A percentile compares a stretch with the other conserved stretches of the same genome.
phyloP scores from a whole-genome alignment of 345 rosid species.

The Ceriops zippeliana region DNA sequence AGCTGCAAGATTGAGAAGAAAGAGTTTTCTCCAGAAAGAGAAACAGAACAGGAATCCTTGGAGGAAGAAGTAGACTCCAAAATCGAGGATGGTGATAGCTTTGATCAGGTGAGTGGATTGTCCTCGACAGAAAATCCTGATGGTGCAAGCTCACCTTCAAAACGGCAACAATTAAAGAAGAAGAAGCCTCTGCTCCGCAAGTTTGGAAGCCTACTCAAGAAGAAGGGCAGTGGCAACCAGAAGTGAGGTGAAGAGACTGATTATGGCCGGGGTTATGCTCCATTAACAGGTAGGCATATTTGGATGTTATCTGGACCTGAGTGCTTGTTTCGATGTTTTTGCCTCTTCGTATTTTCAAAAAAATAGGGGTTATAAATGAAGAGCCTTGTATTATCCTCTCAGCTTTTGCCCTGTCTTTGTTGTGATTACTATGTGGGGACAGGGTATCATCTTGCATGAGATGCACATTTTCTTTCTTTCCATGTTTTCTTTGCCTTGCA shows the following conservation, averaged over 20 bases:
- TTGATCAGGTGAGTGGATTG: conserved; percentile 60
- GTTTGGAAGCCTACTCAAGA: conserved; percentile 91
- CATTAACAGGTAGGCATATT: conserved; percentile 31
- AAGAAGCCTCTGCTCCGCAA: conserved; percentile 86
- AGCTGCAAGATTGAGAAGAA: conserved; percentile 96
- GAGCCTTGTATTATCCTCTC: conserved; percentile 40
- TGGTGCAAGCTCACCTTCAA: conserved; percentile 40
- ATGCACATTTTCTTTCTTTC: conserved; percentile 24
- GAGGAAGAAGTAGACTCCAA: conserved; percentile 75
- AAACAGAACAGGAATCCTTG: conserved; percentile 58
- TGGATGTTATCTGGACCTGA: conserved; percentile 24
- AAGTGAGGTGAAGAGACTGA: conserved; percentile 39
- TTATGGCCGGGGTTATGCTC: conserved; percentile 22
- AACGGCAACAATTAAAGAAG: conserved; percentile 72
- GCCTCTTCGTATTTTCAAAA: conserved; percentile 17
- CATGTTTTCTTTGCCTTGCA: conserved; percentile 10
- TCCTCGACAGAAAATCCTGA: conserved; percentile 55
- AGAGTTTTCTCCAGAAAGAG: conserved; percentile 77
- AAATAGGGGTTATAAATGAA: conserved; percentile 34
- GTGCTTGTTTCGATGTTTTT: conserved; percentile 36
- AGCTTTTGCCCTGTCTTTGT: conserved; percentile 14
- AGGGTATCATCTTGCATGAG: conserved; percentile 34
- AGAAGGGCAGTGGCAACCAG: conserved; percentile 66
- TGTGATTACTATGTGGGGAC: conserved; percentile 27
- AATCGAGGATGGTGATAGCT: conserved; percentile 55